Percentiles rank a stretch among this genome's conserved stretches.
Conservation (phyloP, 495 filamentous ascomycete species). For the Aspergillus avenaceus region DNA sequence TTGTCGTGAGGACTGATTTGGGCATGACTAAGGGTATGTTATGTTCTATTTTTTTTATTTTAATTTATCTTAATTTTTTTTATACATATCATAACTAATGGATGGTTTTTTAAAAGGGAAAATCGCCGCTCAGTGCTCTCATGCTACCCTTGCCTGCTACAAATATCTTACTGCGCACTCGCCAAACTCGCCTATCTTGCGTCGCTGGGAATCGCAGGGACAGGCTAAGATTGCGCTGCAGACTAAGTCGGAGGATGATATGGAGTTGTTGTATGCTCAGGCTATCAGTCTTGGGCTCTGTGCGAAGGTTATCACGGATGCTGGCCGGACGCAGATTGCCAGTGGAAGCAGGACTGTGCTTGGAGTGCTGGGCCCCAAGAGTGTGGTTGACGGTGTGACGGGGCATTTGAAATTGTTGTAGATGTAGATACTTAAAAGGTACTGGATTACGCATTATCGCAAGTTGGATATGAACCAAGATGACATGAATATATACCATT, state of each 20-base stretch:
- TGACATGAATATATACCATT: too few species aligned
- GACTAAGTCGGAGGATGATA: slow-evolving; percentile 74
- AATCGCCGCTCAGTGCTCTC: slow-evolving; percentile 94
- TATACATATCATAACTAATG: not conserved
- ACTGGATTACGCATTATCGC: too few species aligned
- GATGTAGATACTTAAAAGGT: too few species aligned
- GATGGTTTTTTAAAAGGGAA: slow-evolving; percentile 57
- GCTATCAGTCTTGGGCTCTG: slow-evolving; percentile 82
- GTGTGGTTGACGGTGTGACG: slow-evolving; percentile 80
- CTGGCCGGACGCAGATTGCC: slow-evolving; percentile 97
- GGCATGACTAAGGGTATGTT: slow-evolving; percentile 90
- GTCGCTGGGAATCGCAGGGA: slow-evolving; percentile 76
- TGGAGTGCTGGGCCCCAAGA: slow-evolving; percentile 85
- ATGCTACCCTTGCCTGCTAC: slow-evolving; percentile 96
- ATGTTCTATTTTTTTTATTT: not conserved
- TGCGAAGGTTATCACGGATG: slow-evolving; percentile 85
- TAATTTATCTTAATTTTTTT: not conserved
- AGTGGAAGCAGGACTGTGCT: slow-evolving; percentile 85
- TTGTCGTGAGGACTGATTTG: slow-evolving; percentile 88
- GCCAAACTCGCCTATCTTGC: slow-evolving; percentile 60
- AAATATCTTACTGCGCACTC: slow-evolving; percentile 65
- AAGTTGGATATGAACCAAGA: not conserved
- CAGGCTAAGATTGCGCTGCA: slow-evolving; percentile 93
- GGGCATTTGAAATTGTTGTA: slow-evolving; percentile 84
- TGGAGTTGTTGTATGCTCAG: slow-evolving; percentile 69